Base-by-base conservation (phyloP, 2,329 filamentous ascomycete species). In the Pseudogymnoascus sp. region DNA sequence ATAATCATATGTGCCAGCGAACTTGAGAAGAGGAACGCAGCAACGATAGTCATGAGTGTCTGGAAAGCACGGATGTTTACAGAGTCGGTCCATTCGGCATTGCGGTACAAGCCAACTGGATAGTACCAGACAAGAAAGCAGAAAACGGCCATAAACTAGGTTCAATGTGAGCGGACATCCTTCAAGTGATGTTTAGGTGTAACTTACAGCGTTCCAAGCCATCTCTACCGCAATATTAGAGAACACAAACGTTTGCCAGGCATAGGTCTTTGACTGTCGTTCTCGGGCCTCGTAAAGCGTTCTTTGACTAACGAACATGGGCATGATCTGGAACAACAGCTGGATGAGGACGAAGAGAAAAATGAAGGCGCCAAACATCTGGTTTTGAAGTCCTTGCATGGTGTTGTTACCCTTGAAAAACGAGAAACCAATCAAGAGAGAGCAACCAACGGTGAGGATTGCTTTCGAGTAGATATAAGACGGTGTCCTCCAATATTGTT, bases 71-170 rank as follows among this genome's bases (percentile, higher is more conserved):
- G 89, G 59, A 90, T 84, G 4, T 81, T 72, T 1, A 86, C 82
- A 67, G 85, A 78, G 64, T 81, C 82, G 4, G 84, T 84, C 1
- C 78, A 78, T 19, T 80, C 77, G 3, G 89, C 88, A 70, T 92
- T 91, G 66, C 78, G 75, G 74, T 90, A 85, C 7, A 93, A 82
- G 3, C 89, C 89, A 61, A 95, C 83, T 1, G 90, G 89, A 73
- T 91, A 96, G 79, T 95, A 96, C 84, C 89, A 93, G 73, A 81
- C 86, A 70, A 90, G 82, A 78, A 80, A 95, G 79, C 91, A 87
- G 69, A 93, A 77, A 26, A 86, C 80, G 1, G 85, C 84, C 59
- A 60, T 41, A 7, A 60, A 28, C 59, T 60, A 12, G 5, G 59
- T 56, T 19, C 10, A 60, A 26, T 41, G 59, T 60, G 14, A 60